These are phyloP conservation scores for Penicillium goetzii DNA, from an alignment of 495 filamentous ascomycete genomes.

Conservation along the genomic window DNA sequence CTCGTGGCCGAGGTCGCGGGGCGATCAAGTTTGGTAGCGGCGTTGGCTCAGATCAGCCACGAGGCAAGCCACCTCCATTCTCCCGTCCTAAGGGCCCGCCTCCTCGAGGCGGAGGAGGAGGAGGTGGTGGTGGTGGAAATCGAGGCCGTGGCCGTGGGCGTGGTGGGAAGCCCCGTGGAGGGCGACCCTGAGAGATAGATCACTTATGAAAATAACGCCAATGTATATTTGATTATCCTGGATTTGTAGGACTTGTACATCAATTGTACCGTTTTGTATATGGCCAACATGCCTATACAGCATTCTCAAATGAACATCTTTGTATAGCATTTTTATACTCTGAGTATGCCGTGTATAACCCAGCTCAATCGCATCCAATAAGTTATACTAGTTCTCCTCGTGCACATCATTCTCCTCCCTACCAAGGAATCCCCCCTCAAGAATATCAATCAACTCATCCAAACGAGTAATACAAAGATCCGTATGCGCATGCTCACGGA, in stretches of 20 bases:
- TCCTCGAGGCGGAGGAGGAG: constrained; percentile 25
- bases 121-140: constrained; percentile 13
- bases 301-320: background rate
- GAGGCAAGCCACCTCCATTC: constrained; percentile 16
- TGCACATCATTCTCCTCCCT: constrained; percentile 26
- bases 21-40: constrained; percentile 36
- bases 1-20: constrained; percentile 28
- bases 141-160: constrained; percentile 11
- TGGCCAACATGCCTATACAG: background rate
- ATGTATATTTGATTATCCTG: background rate
- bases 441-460: constrained; percentile 71
- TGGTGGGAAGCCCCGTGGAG: constrained; percentile 10
- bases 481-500: constrained; percentile 77
- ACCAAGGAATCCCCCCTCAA: constrained; percentile 67
- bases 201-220: constrained; percentile 5
- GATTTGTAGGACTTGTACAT: background rate
- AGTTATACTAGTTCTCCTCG: background rate
- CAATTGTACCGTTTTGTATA: background rate
- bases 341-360: background rate
- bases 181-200: constrained; percentile 3
- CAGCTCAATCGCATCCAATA: background rate
- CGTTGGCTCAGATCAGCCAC: constrained; percentile 16
- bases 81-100: constrained; percentile 2
- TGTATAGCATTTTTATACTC: background rate
- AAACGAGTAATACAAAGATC: constrained; percentile 68